phyloP scores from a whole-genome alignment of 768 basidiomycete genomes.

The Kwoniella sp. region DNA sequence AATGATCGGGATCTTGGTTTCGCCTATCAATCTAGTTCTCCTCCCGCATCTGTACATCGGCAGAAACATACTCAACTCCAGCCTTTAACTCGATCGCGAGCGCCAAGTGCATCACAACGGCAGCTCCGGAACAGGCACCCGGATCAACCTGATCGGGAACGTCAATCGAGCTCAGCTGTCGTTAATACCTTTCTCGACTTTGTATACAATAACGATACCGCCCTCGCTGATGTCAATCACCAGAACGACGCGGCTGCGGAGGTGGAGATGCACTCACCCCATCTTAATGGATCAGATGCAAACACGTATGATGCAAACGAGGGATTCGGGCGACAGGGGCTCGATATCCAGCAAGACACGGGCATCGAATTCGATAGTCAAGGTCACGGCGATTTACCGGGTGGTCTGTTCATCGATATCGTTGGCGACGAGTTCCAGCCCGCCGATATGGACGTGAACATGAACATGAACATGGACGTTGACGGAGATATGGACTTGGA shows the following conservation, averaged over 20 bases:
- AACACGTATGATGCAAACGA: too few relatives aligned
- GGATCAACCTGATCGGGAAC: neutral
- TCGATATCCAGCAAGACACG: neutral
- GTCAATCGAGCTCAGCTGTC: neutral
- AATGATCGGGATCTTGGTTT: neutral
- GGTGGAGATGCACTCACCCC: too few relatives aligned
- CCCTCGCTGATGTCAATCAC: neutral
- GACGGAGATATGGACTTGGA: too few relatives aligned
- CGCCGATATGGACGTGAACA: slow-evolving; percentile 4
- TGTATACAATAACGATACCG: neutral
- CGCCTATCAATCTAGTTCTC: neutral
- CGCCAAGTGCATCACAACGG: neutral
- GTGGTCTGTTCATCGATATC: slow-evolving; percentile 5
- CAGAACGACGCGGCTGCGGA: neutral
- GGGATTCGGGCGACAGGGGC: too few relatives aligned
- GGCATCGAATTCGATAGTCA: neutral
- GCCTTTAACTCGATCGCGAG: neutral
- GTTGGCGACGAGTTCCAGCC: slow-evolving; percentile 9
- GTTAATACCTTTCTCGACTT: neutral
- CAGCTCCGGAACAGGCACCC: too few relatives aligned
- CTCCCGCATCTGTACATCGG: neutral
- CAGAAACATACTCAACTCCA: neutral
- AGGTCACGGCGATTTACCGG: neutral
- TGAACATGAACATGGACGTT: neutral
- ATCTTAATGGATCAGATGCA: too few relatives aligned